Evolutionary conservation across 805 yeast genomes (phyloP), one percentile per base, ranked within the genome.

Genomic region (Ogataea trehalophila): DNA sequence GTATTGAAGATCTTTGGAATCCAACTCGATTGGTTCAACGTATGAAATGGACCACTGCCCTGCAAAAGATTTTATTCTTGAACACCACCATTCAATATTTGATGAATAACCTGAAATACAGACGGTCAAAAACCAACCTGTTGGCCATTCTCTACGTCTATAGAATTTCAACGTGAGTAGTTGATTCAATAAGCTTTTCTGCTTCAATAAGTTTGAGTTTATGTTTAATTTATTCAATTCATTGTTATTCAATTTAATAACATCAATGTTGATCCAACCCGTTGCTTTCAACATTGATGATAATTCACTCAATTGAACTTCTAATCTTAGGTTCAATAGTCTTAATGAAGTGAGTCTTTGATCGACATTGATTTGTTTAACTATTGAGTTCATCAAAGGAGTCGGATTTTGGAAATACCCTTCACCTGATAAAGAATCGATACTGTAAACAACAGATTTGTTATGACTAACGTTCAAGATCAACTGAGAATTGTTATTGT

Each of bases 231-330:
- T 73, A 9, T 47, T 6, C 18, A 73, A 59, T 58, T 83, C 90
- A 20, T 69, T 70, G 3, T 72, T 70, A 2, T 72, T 67, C 29
- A 86, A 57, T 33, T 66, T 71, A 41, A 85, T 72, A 37, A 78
- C 73, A 37, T 76, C 79, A 53, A 78, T 78, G n/a, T 72, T 68
- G 6, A 79, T 73, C 94, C 94, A 87, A 29, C 83, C 87, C 0
- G 83, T 76, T 0, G 87, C 83, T 35, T 72, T 69, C 46, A 87
- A 74, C 50, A 82, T 72, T 8, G 79, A 74, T 13, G 77, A 66
- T 29, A 83, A 68, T 48, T 82, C 85, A 39, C 71, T 68, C 47
- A 71, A 69, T 45, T 74, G 72, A 4, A 75, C 71, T 34, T 77
- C 75, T 31, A 79, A 62, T 41, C 81, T 70, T 42, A 84, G 65